phyloP scores from a whole-genome alignment of 176 grass and related monocot genomes.

The Aegilops tauschii region DNA sequence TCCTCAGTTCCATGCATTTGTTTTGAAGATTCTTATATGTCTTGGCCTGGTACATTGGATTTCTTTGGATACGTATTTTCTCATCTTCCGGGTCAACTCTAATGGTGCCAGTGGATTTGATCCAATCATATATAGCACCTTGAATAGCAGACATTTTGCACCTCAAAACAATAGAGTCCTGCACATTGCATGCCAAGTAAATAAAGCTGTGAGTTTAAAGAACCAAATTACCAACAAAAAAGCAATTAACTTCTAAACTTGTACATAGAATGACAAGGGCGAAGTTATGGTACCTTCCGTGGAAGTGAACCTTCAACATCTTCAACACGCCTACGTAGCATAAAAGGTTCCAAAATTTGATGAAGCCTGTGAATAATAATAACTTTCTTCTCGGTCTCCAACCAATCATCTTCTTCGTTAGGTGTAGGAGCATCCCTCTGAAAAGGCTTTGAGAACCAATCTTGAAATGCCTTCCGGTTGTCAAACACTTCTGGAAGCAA shows the following conservation, averaged over 20 bases:
- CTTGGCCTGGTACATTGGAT: slow-evolving; percentile 87
- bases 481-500: slow-evolving; percentile 99
- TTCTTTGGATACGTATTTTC: slow-evolving; percentile 60
- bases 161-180: slow-evolving; percentile 91
- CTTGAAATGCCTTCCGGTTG: slow-evolving; percentile 96
- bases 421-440: slow-evolving; percentile 69
- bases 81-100: slow-evolving; percentile 99
- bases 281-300: slow-evolving; percentile 60
- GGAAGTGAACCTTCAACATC: slow-evolving; percentile 99
- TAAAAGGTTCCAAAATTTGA: slow-evolving; percentile 98
- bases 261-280: neutral
- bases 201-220: neutral
- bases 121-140: slow-evolving; percentile 96
- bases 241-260: neutral
- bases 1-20: slow-evolving; percentile 99
- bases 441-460: slow-evolving; percentile 99
- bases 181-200: slow-evolving; percentile 31
- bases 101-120: slow-evolving; percentile 99
- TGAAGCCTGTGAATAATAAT: slow-evolving; percentile 97
- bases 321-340: slow-evolving; percentile 92
- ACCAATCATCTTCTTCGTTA: slow-evolving; percentile 90
- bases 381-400: slow-evolving; percentile 98
- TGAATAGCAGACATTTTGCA: slow-evolving; percentile 99
- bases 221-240: neutral
- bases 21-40: slow-evolving; percentile 93